A percentile compares a stretch with the other conserved stretches of the same genome.
phyloP scores from a whole-genome alignment of 2,329 filamentous ascomycete species.

The Xylaria arbuscula region DNA sequence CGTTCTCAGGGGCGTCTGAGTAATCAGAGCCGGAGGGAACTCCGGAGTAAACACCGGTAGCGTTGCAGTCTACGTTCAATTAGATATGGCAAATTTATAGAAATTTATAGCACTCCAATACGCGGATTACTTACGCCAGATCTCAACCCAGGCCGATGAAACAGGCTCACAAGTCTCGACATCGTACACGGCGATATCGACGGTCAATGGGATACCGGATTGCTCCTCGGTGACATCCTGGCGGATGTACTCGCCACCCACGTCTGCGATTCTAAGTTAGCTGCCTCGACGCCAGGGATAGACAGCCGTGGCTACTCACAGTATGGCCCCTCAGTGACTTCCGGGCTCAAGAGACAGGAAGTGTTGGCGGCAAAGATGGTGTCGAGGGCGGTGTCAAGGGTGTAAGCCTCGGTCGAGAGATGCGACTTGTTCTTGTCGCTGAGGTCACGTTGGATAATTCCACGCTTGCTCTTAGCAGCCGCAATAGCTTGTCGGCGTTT shows the following conservation, averaged over 20 bases:
- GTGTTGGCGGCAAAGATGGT: conserved; percentile 3
- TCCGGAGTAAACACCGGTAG: conserved; percentile 32
- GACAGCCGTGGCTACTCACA: conserved; percentile 3
- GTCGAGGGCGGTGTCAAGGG: neutral
- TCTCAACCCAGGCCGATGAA: conserved; percentile 19
- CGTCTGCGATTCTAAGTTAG: conserved; percentile 15
- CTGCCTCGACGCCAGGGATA: neutral
- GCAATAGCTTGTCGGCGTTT: conserved; percentile 1
- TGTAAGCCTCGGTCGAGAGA: neutral
- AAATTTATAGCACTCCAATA: neutral
- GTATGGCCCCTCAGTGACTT: conserved; percentile 38
- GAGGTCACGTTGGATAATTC: neutral
- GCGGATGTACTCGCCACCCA: conserved; percentile 32
- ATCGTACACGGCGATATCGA: conserved; percentile 31
- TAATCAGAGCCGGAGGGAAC: conserved; percentile 17
- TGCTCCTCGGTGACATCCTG: conserved; percentile 25
- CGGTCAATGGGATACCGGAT: conserved; percentile 21
- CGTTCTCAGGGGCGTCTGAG: conserved; percentile 3
- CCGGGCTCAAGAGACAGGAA: conserved; percentile 33
- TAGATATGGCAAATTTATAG: neutral
- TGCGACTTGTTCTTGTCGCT: conserved; percentile 11
- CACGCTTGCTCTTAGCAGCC: neutral
- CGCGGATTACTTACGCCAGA: conserved; percentile 27
- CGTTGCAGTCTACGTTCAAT: conserved; percentile 13
- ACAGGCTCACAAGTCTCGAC: conserved; percentile 30